Conservation (phyloP, 805 yeast genomes). For the Cyberlindnera lachancei region DNA sequence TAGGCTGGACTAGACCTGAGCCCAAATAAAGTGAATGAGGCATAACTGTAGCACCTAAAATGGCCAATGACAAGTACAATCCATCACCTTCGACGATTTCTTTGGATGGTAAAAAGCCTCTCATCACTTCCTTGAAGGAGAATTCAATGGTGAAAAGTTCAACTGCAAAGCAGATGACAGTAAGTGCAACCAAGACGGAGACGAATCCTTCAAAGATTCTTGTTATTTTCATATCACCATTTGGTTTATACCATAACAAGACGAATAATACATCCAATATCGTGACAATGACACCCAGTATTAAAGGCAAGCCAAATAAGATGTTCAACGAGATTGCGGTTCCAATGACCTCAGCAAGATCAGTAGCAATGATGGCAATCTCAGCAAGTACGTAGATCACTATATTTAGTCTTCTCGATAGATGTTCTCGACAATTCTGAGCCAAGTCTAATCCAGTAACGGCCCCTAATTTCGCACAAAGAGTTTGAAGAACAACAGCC, state of each 20-base stretch:
- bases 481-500: constrained; percentile 79
- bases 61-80: constrained; percentile 72
- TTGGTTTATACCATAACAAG: constrained; percentile 79
- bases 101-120: constrained; percentile 56
- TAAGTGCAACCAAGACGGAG: constrained; percentile 65
- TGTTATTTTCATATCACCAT: constrained; percentile 70
- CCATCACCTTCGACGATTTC: constrained; percentile 55
- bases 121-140: constrained; percentile 51
- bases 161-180: constrained; percentile 78
- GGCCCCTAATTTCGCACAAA: constrained; percentile 84
- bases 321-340: constrained; percentile 91
- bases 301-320: constrained; percentile 68
- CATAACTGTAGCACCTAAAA: constrained; percentile 92
- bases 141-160: constrained; percentile 66
- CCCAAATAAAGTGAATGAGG: constrained; percentile 89
- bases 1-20: constrained; percentile 80
- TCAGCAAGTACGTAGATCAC: constrained; percentile 74
- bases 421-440: constrained; percentile 70
- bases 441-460: constrained; percentile 94
- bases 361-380: constrained; percentile 89
- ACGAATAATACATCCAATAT: constrained; percentile 82
- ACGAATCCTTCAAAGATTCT: constrained; percentile 80
- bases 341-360: constrained; percentile 96
- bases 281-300: constrained; percentile 78
- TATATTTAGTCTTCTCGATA: constrained; percentile 54